phyloP scores from a whole-genome alignment of 1,284 basidiomycete genomes.

The Gomphus bonarii region DNA sequence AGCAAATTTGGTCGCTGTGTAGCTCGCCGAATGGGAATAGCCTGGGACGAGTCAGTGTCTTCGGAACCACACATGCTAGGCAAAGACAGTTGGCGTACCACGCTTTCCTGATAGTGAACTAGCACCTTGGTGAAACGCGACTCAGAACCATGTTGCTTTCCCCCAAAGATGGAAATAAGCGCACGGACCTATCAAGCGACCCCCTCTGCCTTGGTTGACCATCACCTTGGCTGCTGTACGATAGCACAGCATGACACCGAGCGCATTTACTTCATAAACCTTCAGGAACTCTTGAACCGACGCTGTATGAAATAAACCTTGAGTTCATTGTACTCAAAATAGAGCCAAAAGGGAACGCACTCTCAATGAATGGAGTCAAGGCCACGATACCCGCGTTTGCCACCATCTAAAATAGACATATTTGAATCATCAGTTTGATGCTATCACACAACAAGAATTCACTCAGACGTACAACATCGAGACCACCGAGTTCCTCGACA shows the following conservation, averaged over 20 bases:
- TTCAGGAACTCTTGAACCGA: not conserved
- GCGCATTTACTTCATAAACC: conserved; percentile 12
- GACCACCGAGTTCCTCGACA: conserved; percentile 24
- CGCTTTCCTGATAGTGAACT: no score
- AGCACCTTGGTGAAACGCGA: no score
- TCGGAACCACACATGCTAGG: no score
- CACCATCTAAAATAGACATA: not conserved
- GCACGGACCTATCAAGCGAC: conserved; percentile 20
- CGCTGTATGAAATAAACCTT: no score
- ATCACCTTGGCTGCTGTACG: conserved; percentile 21
- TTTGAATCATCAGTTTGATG: no score
- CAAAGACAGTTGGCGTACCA: no score
- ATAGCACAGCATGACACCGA: conserved; percentile 16
- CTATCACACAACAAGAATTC: no score
- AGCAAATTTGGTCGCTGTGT: conserved; percentile 21
- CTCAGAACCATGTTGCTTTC: not conserved
- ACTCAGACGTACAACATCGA: conserved; percentile 23
- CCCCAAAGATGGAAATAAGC: not conserved
- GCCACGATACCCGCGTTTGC: not conserved
- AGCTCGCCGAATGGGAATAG: not conserved
- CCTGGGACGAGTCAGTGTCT: not conserved
- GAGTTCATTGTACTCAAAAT: not conserved
- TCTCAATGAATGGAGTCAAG: not conserved
- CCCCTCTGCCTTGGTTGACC: conserved; percentile 23
- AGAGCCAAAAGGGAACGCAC: not conserved